These are phyloP conservation scores for Kwoniella shandongensis DNA, from an alignment of 768 basidiomycete genomes.

Conservation along the genomic window DNA sequence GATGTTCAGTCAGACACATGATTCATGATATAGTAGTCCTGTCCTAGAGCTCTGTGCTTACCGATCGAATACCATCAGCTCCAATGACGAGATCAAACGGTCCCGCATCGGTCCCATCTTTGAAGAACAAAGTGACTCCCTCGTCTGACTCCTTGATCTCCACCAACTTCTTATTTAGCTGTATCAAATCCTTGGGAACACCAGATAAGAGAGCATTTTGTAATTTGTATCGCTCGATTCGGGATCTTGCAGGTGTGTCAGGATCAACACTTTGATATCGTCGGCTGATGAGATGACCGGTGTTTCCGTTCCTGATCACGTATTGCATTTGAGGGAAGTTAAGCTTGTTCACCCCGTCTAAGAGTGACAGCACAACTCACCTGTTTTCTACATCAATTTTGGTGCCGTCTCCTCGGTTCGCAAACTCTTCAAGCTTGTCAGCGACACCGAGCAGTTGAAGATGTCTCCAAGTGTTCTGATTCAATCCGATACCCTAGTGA, in stretches of 20 bases:
- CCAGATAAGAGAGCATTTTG: constrained; percentile 30
- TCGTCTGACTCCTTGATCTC: constrained; percentile 14
- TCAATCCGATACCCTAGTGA: constrained; percentile 40
- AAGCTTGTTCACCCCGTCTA: too few relatives aligned
- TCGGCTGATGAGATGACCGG: too few relatives aligned
- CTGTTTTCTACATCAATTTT: constrained; percentile 16
- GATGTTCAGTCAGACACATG: neutral
- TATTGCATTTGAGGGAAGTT: too few relatives aligned
- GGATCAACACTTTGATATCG: constrained; percentile 18
- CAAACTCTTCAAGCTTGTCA: constrained; percentile 20
- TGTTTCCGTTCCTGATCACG: too few relatives aligned
- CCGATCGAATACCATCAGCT: constrained; percentile 42
- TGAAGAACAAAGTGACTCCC: constrained; percentile 20
- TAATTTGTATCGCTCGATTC: constrained; percentile 32
- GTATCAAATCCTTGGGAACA: constrained; percentile 28
- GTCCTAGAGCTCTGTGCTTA: too few relatives aligned
- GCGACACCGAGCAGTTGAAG: constrained; percentile 28
- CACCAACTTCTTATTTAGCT: constrained; percentile 29
- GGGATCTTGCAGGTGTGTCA: constrained; percentile 18
- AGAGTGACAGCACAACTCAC: too few relatives aligned
- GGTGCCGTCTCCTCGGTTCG: constrained; percentile 16
- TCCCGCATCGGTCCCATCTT: constrained; percentile 23
- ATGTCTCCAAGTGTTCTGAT: constrained; percentile 38
- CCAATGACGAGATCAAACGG: constrained; percentile 41
- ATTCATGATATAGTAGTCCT: too few relatives aligned